Percentiles rank a stretch among this genome's conserved stretches.
Evolutionary conservation across 441 rosid species (phyloP).

Genomic region (Populus hybrid): DNA sequence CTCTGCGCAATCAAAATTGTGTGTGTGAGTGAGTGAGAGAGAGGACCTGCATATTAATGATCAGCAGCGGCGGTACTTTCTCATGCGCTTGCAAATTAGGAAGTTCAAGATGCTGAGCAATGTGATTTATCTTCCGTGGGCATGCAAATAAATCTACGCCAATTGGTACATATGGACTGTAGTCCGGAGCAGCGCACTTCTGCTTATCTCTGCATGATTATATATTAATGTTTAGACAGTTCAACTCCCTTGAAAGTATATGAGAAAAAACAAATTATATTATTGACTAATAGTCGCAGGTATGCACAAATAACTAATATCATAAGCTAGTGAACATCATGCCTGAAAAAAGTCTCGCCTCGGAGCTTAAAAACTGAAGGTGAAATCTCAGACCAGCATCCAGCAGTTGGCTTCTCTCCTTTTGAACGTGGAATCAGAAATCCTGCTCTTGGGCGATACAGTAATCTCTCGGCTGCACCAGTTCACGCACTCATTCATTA

Average conservation of each 20-base stretch:
- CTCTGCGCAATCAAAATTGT: background rate
- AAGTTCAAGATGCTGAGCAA: slow-evolving; percentile 80
- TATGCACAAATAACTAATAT: background rate
- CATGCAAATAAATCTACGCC: slow-evolving; percentile 66
- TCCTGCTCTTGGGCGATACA: slow-evolving; percentile 67
- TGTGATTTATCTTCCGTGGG: slow-evolving; percentile 64
- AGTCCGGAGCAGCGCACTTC: slow-evolving; percentile 57
- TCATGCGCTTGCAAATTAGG: slow-evolving; percentile 43
- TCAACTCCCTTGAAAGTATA: background rate
- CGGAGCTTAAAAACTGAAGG: slow-evolving; percentile 78
- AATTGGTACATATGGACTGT: slow-evolving; percentile 63
- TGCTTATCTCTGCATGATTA: slow-evolving; percentile 58
- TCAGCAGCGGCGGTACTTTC: slow-evolving; percentile 51
- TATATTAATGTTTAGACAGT: background rate
- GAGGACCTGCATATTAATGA: slow-evolving; percentile 68
- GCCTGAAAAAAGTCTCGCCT: slow-evolving; percentile 71
- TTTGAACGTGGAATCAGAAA: slow-evolving; percentile 42
- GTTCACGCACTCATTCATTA: slow-evolving; percentile 10
- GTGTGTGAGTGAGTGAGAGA: slow-evolving; percentile 1
- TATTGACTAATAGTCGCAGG: background rate
- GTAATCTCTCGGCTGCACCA: slow-evolving; percentile 49
- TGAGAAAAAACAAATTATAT: background rate
- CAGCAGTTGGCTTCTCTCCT: slow-evolving; percentile 51
- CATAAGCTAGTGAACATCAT: slow-evolving; percentile 9
- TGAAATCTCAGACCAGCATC: slow-evolving; percentile 68